Percentiles rank a stretch among this genome's conserved stretches.
Conservation (phyloP, 2,329 filamentous ascomycete genomes). For the Dactylellina cionopaga region DNA sequence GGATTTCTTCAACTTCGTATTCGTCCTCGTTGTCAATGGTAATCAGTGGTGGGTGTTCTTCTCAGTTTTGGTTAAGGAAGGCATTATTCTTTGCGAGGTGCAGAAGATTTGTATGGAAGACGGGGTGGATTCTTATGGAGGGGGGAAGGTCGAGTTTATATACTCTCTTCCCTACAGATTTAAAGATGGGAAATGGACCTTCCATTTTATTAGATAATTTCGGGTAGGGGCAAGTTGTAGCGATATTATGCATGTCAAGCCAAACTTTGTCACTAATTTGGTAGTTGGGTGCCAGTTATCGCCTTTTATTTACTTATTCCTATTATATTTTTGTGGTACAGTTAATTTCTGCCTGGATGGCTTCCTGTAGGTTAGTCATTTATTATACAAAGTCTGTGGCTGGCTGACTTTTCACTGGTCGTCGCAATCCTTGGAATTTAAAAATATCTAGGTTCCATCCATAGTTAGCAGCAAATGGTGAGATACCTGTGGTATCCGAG, state of each 20-base stretch:
- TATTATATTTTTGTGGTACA: neutral
- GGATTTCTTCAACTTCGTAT: neutral
- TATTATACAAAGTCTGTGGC: neutral
- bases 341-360: neutral
- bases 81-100: neutral
- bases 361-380: neutral
- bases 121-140: no score
- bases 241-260: neutral
- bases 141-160: no score
- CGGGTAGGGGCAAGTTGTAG: neutral
- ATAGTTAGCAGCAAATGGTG: no score
- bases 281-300: neutral
- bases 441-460: no score
- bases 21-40: neutral
- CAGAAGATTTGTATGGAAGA: neutral
- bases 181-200: neutral
- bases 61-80: no score
- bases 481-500: no score
- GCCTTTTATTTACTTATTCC: neutral
- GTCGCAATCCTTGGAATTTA: neutral
- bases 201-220: conserved; percentile 1
- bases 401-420: neutral
- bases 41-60: no score
- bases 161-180: neutral
- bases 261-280: neutral